Conservation (phyloP, 768 basidiomycete genomes). For the Mycena albidolilacea region DNA sequence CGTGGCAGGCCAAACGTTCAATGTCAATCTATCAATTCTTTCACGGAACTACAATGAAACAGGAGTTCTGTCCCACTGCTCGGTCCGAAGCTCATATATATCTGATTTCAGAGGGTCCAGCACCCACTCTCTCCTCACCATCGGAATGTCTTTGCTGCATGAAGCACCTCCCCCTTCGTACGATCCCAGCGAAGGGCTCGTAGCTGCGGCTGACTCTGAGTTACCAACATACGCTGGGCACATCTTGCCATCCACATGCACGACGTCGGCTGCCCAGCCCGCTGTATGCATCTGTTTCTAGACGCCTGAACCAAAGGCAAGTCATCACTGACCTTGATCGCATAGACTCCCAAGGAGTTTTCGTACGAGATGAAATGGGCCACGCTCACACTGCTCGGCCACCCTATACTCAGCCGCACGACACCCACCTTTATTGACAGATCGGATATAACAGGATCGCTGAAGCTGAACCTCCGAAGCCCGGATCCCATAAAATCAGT, state of each 20-base stretch:
- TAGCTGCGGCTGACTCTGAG: neutral
- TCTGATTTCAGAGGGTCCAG: too few relatives aligned
- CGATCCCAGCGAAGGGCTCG: neutral
- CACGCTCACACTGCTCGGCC: conserved; percentile 19
- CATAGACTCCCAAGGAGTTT: conserved; percentile 22
- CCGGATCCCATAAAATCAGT: conserved; percentile 23
- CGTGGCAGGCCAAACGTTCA: neutral
- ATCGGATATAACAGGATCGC: conserved; percentile 16
- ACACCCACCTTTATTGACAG: conserved; percentile 28
- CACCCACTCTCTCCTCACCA: too few relatives aligned
- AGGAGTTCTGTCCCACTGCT: too few relatives aligned
- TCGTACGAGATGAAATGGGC: conserved; percentile 31
- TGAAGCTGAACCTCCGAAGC: conserved; percentile 25
- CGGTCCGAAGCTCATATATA: too few relatives aligned
- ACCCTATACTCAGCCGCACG: conserved; percentile 27
- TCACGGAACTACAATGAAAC: too few relatives aligned
- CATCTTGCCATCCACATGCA: too few relatives aligned
- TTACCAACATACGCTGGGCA: conserved; percentile 9
- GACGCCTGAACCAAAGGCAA: too few relatives aligned
- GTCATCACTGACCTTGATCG: neutral
- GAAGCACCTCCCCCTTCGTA: conserved; percentile 21
- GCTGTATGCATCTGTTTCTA: too few relatives aligned
- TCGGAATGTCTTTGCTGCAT: neutral
- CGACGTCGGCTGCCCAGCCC: too few relatives aligned
- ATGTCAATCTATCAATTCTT: too few relatives aligned